Conservation (phyloP, 768 basidiomycete species). For the Solioccasus polychromus region DNA sequence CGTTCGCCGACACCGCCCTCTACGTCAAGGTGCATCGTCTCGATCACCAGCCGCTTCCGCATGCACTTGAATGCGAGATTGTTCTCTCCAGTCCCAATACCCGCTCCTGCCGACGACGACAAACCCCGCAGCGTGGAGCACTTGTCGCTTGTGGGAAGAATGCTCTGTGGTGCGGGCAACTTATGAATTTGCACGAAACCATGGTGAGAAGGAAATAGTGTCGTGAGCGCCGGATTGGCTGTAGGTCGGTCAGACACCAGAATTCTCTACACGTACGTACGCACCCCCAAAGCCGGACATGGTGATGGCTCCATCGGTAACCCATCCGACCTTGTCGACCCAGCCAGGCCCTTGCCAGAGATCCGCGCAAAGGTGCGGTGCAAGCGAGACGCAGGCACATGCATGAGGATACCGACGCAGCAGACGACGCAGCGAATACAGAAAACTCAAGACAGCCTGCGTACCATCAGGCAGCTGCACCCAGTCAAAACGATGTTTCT, state of each 20-base stretch:
- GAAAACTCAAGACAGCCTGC: slow-evolving; percentile 69
- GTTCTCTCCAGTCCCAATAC: slow-evolving; percentile 82
- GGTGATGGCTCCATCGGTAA: slow-evolving; percentile 71
- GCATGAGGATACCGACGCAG: slow-evolving; percentile 56
- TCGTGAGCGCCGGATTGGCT: slow-evolving; percentile 77
- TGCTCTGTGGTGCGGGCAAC: slow-evolving; percentile 70
- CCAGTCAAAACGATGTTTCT: slow-evolving; percentile 10
- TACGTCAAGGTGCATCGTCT: slow-evolving; percentile 85
- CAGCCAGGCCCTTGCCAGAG: slow-evolving; percentile 64
- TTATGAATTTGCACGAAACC: slow-evolving; percentile 78
- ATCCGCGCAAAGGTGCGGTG: slow-evolving; percentile 59
- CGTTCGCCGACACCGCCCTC: slow-evolving; percentile 84
- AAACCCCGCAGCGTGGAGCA: slow-evolving; percentile 84
- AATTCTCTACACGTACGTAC: slow-evolving; percentile 23
- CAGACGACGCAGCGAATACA: slow-evolving; percentile 62
- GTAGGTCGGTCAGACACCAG: slow-evolving; percentile 12
- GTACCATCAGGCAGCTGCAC: slow-evolving; percentile 5
- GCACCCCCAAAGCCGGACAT: slow-evolving; percentile 78
- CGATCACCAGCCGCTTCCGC: slow-evolving; percentile 81
- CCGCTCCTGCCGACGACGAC: slow-evolving; percentile 47
- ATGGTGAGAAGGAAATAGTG: slow-evolving; percentile 80
- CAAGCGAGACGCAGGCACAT: slow-evolving; percentile 67
- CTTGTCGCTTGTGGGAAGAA: slow-evolving; percentile 77
- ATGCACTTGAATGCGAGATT: slow-evolving; percentile 94
- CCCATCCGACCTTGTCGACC: slow-evolving; percentile 77